Evolutionary conservation across 495 filamentous ascomycete genomes (phyloP).

Genomic region (Articulospora tetracladia): DNA sequence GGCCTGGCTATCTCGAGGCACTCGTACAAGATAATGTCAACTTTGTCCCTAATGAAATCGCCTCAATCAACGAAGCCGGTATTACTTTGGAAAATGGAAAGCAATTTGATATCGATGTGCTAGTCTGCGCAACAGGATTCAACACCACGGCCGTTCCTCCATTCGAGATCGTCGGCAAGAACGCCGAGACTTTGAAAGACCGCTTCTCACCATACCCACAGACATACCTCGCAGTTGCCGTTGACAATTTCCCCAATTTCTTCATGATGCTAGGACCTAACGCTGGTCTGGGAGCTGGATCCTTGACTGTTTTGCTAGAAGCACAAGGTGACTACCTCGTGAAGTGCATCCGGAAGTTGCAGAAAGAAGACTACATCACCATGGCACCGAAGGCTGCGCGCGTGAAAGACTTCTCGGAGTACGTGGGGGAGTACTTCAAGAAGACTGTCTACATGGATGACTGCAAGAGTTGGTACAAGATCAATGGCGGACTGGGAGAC

Average conservation of each 20-base stretch:
- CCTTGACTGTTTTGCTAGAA: constrained; percentile 48
- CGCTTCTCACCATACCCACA: constrained; percentile 55
- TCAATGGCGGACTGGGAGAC: constrained; percentile 53
- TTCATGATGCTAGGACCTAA: constrained; percentile 58
- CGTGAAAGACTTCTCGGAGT: constrained; percentile 61
- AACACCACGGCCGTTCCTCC: constrained; percentile 55
- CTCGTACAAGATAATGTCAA: constrained; percentile 59
- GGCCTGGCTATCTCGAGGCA: constrained; percentile 68
- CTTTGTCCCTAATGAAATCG: constrained; percentile 54
- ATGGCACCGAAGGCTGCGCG: constrained; percentile 49
- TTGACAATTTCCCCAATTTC: constrained; percentile 64
- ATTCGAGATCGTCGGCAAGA: constrained; percentile 52
- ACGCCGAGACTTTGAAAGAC: constrained; percentile 47
- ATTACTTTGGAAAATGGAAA: constrained; percentile 51
- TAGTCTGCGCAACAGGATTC: constrained; percentile 68
- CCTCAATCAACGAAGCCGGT: constrained; percentile 51
- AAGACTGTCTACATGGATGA: constrained; percentile 60
- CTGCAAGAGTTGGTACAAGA: constrained; percentile 63
- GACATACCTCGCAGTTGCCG: constrained; percentile 59
- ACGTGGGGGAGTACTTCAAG: constrained; percentile 58
- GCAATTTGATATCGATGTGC: constrained; percentile 48
- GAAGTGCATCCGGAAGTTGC: constrained; percentile 59
- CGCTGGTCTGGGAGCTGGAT: constrained; percentile 46
- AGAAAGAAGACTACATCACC: constrained; percentile 59
- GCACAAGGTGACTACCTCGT: constrained; percentile 56